Conservation (phyloP, 2,329 filamentous ascomycete species). For the Colletotrichum scovillei region DNA sequence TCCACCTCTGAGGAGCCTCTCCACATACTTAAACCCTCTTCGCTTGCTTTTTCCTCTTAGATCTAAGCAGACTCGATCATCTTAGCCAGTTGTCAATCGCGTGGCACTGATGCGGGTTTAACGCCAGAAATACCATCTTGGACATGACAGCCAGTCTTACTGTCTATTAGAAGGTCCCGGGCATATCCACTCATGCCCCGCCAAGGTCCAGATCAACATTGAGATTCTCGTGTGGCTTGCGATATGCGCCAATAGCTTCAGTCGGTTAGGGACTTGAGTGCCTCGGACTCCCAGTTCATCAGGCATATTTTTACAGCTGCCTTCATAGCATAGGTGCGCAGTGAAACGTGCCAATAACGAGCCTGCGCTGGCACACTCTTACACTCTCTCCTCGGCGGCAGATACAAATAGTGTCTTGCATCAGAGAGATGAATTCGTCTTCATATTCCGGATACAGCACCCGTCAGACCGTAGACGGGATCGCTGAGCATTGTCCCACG, state of each 20-base stretch:
- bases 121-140: not conserved
- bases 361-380: not conserved
- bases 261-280: not conserved
- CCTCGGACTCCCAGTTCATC: not conserved
- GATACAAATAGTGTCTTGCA: slow-evolving; percentile 7
- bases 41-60: slow-evolving; percentile 27
- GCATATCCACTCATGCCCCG: not conserved
- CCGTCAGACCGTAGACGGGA: slow-evolving; percentile 3
- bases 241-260: slow-evolving; percentile 15
- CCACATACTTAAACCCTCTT: slow-evolving; percentile 20
- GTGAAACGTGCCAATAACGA: not conserved
- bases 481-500: not conserved
- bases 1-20: not conserved
- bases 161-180: not conserved
- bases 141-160: not conserved
- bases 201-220: slow-evolving; percentile 22
- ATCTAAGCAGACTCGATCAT: slow-evolving; percentile 14
- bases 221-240: slow-evolving; percentile 11
- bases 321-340: not conserved
- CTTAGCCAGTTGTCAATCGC: slow-evolving; percentile 10
- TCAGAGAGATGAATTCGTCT: slow-evolving; percentile 7
- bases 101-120: slow-evolving; percentile 8
- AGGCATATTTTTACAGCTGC: not conserved
- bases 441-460: slow-evolving; percentile 11
- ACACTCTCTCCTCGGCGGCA: not conserved